A percentile compares a stretch with the other conserved stretches of the same genome.
Conservation (phyloP, 805 yeast species). For the Metschnikowia lachancei region DNA sequence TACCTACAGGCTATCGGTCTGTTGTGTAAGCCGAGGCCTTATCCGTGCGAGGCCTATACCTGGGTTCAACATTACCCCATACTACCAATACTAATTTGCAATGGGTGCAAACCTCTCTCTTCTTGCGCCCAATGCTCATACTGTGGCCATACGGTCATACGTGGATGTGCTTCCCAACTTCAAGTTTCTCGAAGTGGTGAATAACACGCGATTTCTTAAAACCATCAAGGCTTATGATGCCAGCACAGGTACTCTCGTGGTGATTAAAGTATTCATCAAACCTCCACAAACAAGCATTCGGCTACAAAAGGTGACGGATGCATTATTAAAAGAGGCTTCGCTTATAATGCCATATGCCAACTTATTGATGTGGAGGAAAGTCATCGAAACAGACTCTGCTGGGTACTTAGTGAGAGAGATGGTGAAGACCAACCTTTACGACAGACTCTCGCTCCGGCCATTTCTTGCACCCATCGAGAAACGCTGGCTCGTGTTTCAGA, state of each 20-base stretch:
- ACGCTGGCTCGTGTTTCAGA: conserved; percentile 79
- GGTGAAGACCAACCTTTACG: conserved; percentile 78
- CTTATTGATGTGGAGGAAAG: conserved; percentile 65
- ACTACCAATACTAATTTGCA: background rate
- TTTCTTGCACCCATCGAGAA: conserved; percentile 79
- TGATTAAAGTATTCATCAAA: conserved; percentile 77
- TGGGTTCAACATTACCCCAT: background rate
- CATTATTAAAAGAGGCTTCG: conserved; percentile 34
- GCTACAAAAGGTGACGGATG: conserved; percentile 27
- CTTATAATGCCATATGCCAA: conserved; percentile 48
- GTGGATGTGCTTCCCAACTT: conserved; percentile 73
- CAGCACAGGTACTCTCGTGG: conserved; percentile 62
- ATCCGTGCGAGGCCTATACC: no score
- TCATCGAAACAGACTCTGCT: conserved; percentile 87
- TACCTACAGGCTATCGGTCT: background rate
- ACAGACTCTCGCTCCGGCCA: conserved; percentile 82
- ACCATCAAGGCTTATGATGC: conserved; percentile 75
- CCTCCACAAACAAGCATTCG: conserved; percentile 44
- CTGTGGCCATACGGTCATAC: conserved; percentile 88
- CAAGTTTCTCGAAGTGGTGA: conserved; percentile 72
- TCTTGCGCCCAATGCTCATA: conserved; percentile 85
- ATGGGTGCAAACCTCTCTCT: conserved; percentile 91
- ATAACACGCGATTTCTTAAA: conserved; percentile 80
- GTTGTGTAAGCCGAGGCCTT: no score
- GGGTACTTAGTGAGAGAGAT: conserved; percentile 86